phyloP scores from a whole-genome alignment of 2,329 filamentous ascomycete species.

The Penicillium sp. region DNA sequence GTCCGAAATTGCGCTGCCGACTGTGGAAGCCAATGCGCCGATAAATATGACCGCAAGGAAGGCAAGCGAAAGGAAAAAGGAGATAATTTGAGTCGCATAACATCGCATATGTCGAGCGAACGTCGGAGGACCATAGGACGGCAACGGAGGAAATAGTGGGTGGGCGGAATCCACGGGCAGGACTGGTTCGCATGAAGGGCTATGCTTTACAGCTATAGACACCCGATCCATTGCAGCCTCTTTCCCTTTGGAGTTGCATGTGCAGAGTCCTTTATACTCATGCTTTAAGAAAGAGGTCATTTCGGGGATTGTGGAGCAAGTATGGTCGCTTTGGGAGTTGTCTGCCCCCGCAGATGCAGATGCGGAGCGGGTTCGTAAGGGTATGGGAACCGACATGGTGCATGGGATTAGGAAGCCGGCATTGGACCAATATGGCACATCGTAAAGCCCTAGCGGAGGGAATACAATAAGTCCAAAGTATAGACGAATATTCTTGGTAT shows the following conservation, averaged over 20 bases:
- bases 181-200: conserved; percentile 2
- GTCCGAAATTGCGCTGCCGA: conserved; percentile 50
- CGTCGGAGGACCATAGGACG: conserved; percentile 72
- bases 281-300: neutral
- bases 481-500: neutral
- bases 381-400: conserved; percentile 16
- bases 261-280: neutral
- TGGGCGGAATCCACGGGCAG: conserved; percentile 14
- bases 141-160: conserved; percentile 72
- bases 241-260: neutral
- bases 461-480: neutral
- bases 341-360: conserved; percentile 1
- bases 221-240: neutral
- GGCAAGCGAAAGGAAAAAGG: conserved; percentile 68
- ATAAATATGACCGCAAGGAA: conserved; percentile 73
- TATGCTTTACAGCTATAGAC: conserved; percentile 10
- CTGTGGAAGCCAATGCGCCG: conserved; percentile 64
- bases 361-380: conserved; percentile 4
- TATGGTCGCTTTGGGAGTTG: neutral
- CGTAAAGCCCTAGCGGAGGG: neutral
- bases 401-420: neutral
- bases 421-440: conserved; percentile 2
- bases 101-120: conserved; percentile 61
- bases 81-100: conserved; percentile 58
- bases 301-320: conserved; percentile 1